Conservation (phyloP, 768 basidiomycete species). For the Phylloporus scabripes region DNA sequence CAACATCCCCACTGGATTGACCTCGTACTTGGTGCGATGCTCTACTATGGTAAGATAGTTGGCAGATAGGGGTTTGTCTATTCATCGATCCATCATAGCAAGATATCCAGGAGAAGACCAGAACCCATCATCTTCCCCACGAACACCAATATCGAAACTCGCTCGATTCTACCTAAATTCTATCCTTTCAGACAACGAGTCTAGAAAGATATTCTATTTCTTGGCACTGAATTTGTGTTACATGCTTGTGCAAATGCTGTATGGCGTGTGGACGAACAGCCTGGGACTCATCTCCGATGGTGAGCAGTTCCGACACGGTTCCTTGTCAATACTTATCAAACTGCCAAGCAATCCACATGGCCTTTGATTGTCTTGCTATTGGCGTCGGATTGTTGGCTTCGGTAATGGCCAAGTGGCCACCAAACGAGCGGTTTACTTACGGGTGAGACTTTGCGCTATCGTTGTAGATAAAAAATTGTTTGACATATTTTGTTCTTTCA, state of each 20-base stretch:
- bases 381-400: constrained; percentile 93
- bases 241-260: constrained; percentile 96
- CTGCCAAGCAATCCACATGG: constrained; percentile 91
- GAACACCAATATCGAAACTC: constrained; percentile 50
- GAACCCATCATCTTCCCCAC: constrained; percentile 37
- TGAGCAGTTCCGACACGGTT: constrained; percentile 31
- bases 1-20: constrained; percentile 57
- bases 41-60: constrained; percentile 55
- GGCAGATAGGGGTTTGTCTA: not conserved
- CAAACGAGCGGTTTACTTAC: constrained; percentile 92
- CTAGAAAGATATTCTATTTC: constrained; percentile 95
- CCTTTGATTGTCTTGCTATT: constrained; percentile 97
- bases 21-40: constrained; percentile 46
- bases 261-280: constrained; percentile 97
- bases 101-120: constrained; percentile 48
- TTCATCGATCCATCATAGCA: constrained; percentile 32
- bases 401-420: constrained; percentile 97
- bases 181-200: constrained; percentile 87
- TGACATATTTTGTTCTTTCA: not conserved
- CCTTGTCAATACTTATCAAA: constrained; percentile 1
- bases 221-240: constrained; percentile 89
- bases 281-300: constrained; percentile 96
- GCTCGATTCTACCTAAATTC: constrained; percentile 77
- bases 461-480: not conserved
- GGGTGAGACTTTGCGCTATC: constrained; percentile 49